Conservation (phyloP, 1,139 yeast genomes). For the Tardiomyces digboiensis region DNA sequence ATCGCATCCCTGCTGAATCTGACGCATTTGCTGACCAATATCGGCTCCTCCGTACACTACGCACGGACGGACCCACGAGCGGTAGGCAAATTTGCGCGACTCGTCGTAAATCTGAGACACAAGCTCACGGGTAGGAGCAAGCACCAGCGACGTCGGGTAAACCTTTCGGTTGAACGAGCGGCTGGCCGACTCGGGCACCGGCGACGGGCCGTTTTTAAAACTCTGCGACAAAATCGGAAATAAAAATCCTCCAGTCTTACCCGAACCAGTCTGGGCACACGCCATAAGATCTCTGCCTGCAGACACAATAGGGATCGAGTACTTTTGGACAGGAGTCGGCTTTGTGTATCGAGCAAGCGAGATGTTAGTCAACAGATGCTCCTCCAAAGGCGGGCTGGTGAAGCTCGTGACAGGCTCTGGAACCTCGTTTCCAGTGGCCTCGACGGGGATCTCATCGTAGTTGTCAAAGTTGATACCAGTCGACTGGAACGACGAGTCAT, state of each 20-base stretch:
- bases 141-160: slow-evolving; percentile 86
- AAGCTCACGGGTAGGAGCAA: slow-evolving; percentile 99
- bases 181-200: slow-evolving; percentile 43
- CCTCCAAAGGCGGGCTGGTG: slow-evolving; percentile 88
- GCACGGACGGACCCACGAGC: slow-evolving; percentile 97
- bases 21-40: slow-evolving; percentile 77
- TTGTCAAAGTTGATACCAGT: slow-evolving; percentile 98
- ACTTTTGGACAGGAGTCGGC: slow-evolving; percentile 99
- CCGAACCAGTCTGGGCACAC: slow-evolving; percentile 99
- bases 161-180: slow-evolving; percentile 47
- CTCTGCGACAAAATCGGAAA: slow-evolving; percentile 96
- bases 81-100: slow-evolving; percentile 90
- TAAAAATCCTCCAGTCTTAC: slow-evolving; percentile 99
- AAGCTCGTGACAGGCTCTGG: slow-evolving; percentile 90
- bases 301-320: slow-evolving; percentile 95
- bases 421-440: slow-evolving; percentile 91
- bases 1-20: slow-evolving; percentile 91
- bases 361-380: slow-evolving; percentile 79
- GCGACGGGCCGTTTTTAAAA: slow-evolving; percentile 81
- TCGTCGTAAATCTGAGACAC: slow-evolving; percentile 96
- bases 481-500: slow-evolving; percentile 75
- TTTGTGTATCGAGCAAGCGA: slow-evolving; percentile 79
- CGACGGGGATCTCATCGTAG: slow-evolving; percentile 97
- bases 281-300: slow-evolving; percentile 98
- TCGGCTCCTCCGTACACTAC: slow-evolving; percentile 99